A percentile compares a stretch with the other conserved stretches of the same genome.
phyloP scores from a whole-genome alignment of 2,329 filamentous ascomycete genomes.

The Pyrenophora tritici-repentis region DNA sequence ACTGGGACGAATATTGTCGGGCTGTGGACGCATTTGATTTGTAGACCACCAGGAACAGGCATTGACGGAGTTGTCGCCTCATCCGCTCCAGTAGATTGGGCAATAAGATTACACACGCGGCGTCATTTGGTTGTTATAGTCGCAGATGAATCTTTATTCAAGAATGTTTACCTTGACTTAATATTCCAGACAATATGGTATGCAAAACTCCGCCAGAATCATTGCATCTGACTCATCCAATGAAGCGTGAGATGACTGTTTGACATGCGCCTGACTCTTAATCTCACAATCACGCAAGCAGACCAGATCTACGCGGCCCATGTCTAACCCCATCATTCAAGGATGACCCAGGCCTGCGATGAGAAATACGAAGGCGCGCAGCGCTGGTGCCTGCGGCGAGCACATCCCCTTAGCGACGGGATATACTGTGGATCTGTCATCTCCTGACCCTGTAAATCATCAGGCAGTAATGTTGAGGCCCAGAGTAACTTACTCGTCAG shows the following conservation, averaged over 20 bases:
- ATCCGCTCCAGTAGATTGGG: too few species aligned
- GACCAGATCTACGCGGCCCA: constrained; percentile 1
- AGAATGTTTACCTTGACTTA: too few species aligned
- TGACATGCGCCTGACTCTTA: not conserved
- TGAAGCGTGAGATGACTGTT: not conserved
- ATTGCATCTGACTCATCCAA: too few species aligned
- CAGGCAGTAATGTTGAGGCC: not conserved
- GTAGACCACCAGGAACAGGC: too few species aligned
- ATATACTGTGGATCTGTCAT: constrained; percentile 5
- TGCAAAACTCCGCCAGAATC: too few species aligned
- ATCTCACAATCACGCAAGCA: not conserved
- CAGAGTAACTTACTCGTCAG: not conserved
- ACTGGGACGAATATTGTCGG: too few species aligned
- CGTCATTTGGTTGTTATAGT: too few species aligned
- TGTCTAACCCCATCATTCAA: constrained; percentile 1
- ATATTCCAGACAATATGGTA: too few species aligned
- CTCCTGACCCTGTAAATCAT: constrained; percentile 9
- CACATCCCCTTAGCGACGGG: constrained; percentile 7
- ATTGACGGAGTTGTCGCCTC: too few species aligned
- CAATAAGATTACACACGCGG: too few species aligned
- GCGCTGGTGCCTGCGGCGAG: constrained; percentile 11
- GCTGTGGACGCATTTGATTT: too few species aligned
- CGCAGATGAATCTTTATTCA: too few species aligned
- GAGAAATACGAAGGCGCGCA: constrained; percentile 8
- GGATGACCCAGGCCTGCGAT: constrained; percentile 3